Base-by-base conservation (phyloP, 805 yeast genomes). In the Clavispora fructus region DNA sequence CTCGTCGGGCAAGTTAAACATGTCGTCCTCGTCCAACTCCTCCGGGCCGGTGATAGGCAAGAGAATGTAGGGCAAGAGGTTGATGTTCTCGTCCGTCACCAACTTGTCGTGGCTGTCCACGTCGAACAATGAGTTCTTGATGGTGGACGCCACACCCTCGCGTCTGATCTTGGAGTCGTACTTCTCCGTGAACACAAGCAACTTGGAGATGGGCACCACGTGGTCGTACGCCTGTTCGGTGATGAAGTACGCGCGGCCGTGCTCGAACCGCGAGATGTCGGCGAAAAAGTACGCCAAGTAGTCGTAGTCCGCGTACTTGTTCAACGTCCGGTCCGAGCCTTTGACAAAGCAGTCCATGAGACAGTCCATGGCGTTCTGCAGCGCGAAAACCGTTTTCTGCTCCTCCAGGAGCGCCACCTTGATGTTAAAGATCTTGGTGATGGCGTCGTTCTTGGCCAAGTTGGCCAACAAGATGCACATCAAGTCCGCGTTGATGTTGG, bases 141-240 rank as follows among this genome's bases (percentile, higher is more conserved):
- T 87, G 1, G 97, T 86, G 6, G 95, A 85, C 1, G 95, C 95
- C 33, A 88, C 91, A 59, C 96, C 97, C 61, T 86, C 91, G 66
- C 98, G 78, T 68, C 98, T 82, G 25, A 80, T 79, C 57, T 80
- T 80, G 12, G 87, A 74, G 59, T 85, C 91, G 54, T 82, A 85
- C 58, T 82, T 80, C 60, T 87, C 91, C 5, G 97, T 85, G 67
- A 89, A 90, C 0, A 82, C 94, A 49, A 87, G 71, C 26, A 90
- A 65, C 61, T 88, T 88, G n/a, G 90, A 80, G 19, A 89, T 65
- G 31, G 96, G 96, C 14, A 86, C 82, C 16, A 87, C 84, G 16
- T 66, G 71, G 60, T 89, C 96, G 59, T 88, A 88, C 5, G 61
- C 74, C 67, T 87, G 95, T 54, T 75, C 73, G 2, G 83, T 77